Evolutionary conservation across 2,329 filamentous ascomycete genomes (phyloP).

Genomic region (Coleophoma cylindrospora): DNA sequence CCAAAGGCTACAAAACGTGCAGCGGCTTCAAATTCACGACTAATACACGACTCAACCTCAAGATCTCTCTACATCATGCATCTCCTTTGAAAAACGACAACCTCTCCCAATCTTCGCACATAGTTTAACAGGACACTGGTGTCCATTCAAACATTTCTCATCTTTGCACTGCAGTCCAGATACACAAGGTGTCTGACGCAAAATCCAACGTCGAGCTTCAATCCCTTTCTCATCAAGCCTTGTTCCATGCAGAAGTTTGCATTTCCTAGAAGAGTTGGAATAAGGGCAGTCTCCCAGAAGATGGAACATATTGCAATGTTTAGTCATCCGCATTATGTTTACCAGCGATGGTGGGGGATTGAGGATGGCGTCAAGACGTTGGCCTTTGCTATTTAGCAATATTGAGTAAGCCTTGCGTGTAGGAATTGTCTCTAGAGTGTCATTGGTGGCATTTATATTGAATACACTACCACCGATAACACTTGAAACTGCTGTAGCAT

Average conservation of each 20-base stretch:
- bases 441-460: no score
- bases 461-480: no score
- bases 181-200: slow-evolving; percentile 7
- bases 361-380: slow-evolving; percentile 8
- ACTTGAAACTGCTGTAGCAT: no score
- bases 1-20: no score
- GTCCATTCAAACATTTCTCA: slow-evolving; percentile 5
- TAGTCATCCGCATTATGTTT: slow-evolving; percentile 1
- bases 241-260: slow-evolving; percentile 5
- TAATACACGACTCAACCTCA: background rate
- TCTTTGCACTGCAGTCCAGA: slow-evolving; percentile 6
- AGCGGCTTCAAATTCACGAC: no score
- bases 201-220: slow-evolving; percentile 7
- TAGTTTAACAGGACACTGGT: slow-evolving; percentile 6
- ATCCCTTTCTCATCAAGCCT: slow-evolving; percentile 7
- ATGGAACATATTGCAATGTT: slow-evolving; percentile 3
- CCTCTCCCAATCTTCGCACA: slow-evolving; percentile 6
- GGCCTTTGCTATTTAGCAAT: slow-evolving; percentile 4
- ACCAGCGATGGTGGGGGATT: slow-evolving; percentile 5
- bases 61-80: slow-evolving; percentile 9
- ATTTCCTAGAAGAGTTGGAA: background rate
- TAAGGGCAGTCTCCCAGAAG: slow-evolving; percentile 5
- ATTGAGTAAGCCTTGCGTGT: no score
- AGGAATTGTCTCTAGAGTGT: background rate
- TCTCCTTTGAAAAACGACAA: slow-evolving; percentile 6